Percentiles rank a stretch among this genome's conserved stretches.
These are phyloP conservation scores for Wickerhamiella azymoides DNA, from an alignment of 805 yeast species.

Conservation along the genomic window DNA sequence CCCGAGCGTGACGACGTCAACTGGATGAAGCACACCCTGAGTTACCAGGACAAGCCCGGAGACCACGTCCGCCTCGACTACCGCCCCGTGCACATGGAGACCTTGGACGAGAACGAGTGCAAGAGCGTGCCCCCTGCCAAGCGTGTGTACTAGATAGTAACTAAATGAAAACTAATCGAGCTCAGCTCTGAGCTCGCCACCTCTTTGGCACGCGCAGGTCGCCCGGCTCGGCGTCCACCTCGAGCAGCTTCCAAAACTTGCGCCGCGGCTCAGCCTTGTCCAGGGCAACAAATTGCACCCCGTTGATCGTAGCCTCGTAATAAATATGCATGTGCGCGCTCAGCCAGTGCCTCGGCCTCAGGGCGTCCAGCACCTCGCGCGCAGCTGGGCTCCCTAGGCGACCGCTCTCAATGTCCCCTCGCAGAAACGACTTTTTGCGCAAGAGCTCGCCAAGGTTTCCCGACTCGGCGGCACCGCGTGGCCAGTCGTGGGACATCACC, in stretches of 20 bases:
- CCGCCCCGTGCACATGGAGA: conserved; percentile 70
- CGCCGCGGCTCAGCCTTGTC: conserved; percentile 72
- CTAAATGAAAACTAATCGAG: too few relatives aligned
- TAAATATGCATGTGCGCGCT: conserved; percentile 79
- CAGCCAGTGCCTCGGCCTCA: conserved; percentile 67
- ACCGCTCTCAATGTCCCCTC: conserved; percentile 42
- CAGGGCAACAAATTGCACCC: conserved; percentile 54
- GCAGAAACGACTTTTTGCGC: conserved; percentile 50
- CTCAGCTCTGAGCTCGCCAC: too few relatives aligned
- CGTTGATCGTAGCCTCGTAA: conserved; percentile 29
- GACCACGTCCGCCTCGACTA: conserved; percentile 61
- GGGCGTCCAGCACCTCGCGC: conserved; percentile 35
- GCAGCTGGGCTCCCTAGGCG: conserved; percentile 63
- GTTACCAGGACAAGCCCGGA: conserved; percentile 71
- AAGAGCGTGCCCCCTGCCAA: conserved; percentile 93
- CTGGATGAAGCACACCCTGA: conserved; percentile 96
- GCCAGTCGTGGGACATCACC: conserved; percentile 88
- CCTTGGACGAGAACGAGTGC: conserved; percentile 86
- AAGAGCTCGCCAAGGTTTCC: conserved; percentile 47
- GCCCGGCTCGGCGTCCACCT: too few relatives aligned
- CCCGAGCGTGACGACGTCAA: conserved; percentile 89
- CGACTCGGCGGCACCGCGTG: conserved; percentile 52
- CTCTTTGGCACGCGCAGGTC: too few relatives aligned
- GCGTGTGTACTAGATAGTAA: conserved; percentile 74
- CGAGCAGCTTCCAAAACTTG: conserved; percentile 36